Evolutionary conservation across 2,329 filamentous ascomycete species (phyloP), one percentile per base, ranked within the genome.

Genomic region (Fusarium multiceps): DNA sequence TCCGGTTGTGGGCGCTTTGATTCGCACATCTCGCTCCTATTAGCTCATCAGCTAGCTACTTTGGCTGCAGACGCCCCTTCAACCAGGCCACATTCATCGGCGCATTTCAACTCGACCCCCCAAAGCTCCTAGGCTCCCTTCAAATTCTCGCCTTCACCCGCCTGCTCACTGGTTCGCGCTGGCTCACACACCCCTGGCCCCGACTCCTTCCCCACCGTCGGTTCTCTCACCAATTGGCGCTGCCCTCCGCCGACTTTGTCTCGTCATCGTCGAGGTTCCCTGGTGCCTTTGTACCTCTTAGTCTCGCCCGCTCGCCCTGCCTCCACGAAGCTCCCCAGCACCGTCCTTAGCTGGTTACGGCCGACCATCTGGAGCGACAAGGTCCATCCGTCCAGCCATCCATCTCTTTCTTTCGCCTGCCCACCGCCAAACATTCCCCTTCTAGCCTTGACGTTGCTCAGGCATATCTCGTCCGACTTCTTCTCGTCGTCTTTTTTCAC

Each of bases 221-320:
- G 63, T 50, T 69, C 63, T 63, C 49, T 58, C 72, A 53, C 72
- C 72, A 74, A 74, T 75, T 75, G 73, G 68, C 72, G 56, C 72
- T 60, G 72, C 60, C 51, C 57, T 64, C 59, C 59, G 68, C 68
- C 66, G 53, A 57, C 62, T 71, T 68, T 75, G 69, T 74, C 73
- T 75, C 73, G 73, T 75, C 71, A 75, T 74, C 65, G 69, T 74
- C 72, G 69, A 75, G 73, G 69, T 58, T 61, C 65, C 66, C 59
- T 73, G 61, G 69, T 72, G 68, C 55, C 66, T 72, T 72, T 72
- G 63, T 72, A 67, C 65, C 59, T 67, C 66, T 70, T 72, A 70
- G 69, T 70, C 56, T 72, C 69, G 65, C 65, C 69, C 68, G 58
- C 66, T 63, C 65, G 69, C 72, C 72, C 72, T 74, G 68, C 69